These are phyloP conservation scores for Graphilbum fragrans DNA, from an alignment of 2,329 filamentous ascomycete species.

Conservation along the genomic window DNA sequence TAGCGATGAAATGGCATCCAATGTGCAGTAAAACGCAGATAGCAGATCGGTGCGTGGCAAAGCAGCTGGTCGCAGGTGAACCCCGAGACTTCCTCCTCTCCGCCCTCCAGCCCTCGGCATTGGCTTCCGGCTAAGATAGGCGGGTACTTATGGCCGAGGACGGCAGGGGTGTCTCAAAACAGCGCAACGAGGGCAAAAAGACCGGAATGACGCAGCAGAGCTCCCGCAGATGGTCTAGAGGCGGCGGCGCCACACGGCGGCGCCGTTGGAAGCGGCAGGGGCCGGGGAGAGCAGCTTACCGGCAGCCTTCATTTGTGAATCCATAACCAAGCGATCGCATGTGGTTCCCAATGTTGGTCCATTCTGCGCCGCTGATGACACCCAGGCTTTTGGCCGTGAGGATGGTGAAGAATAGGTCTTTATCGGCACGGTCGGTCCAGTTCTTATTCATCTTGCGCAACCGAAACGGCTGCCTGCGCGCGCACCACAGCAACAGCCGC, in stretches of 20 bases:
- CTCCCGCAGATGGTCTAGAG: background rate
- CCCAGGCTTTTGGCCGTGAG: slow-evolving; percentile 51
- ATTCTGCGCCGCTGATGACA: slow-evolving; percentile 50
- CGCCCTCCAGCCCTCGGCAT: background rate
- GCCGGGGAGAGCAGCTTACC: slow-evolving; percentile 27
- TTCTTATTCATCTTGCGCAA: slow-evolving; percentile 39
- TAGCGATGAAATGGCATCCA: background rate
- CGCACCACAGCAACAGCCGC: background rate
- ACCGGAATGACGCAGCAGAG: background rate
- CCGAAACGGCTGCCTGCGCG: no score
- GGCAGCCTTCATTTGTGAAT: slow-evolving; percentile 53
- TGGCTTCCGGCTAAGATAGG: background rate
- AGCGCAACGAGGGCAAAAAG: background rate
- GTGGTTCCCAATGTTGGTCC: slow-evolving; percentile 48
- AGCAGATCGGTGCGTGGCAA: no score
- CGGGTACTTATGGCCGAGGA: no score
- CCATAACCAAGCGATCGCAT: slow-evolving; percentile 48
- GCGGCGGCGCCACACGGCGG: background rate
- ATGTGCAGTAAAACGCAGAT: background rate
- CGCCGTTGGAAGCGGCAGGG: background rate
- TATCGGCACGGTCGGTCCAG: slow-evolving; percentile 49
- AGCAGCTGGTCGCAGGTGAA: no score
- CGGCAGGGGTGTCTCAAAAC: background rate
- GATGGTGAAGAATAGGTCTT: slow-evolving; percentile 52
- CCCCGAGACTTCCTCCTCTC: background rate